Conservation (phyloP, 495 filamentous ascomycete genomes). For the Podospora pseudocomata region DNA sequence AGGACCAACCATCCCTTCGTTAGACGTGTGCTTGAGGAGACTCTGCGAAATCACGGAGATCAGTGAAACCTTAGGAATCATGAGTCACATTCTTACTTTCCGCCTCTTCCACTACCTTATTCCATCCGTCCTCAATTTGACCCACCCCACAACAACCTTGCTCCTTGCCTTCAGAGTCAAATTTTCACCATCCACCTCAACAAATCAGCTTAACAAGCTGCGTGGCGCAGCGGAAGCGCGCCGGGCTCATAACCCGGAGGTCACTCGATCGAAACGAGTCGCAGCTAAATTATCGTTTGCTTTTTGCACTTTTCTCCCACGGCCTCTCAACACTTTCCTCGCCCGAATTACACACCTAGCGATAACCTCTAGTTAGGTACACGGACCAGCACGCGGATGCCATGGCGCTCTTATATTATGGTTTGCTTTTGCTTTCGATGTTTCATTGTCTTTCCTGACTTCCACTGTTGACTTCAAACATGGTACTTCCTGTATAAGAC, state of each 20-base stretch:
- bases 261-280: slow-evolving; percentile 7
- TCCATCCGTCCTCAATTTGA: neutral
- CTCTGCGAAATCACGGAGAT: too few species aligned
- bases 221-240: slow-evolving; percentile 6
- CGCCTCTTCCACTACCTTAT: neutral
- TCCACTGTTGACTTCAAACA: neutral
- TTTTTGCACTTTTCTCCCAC: neutral
- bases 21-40: too few species aligned
- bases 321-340: too few species aligned
- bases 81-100: neutral
- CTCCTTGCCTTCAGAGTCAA: neutral
- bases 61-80: neutral
- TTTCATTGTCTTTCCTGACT: neutral
- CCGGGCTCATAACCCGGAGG: slow-evolving; percentile 6
- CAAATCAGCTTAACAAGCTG: neutral
- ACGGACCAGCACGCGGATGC: neutral
- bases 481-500: too few species aligned
- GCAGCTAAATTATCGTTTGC: neutral
- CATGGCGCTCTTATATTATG: neutral
- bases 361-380: too few species aligned
- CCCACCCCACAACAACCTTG: neutral
- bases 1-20: too few species aligned
- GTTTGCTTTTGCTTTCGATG: neutral
- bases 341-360: too few species aligned
- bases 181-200: neutral